Evolutionary conservation across 345 rosid species (phyloP).

Genomic region (Eucalyptus sp.): DNA sequence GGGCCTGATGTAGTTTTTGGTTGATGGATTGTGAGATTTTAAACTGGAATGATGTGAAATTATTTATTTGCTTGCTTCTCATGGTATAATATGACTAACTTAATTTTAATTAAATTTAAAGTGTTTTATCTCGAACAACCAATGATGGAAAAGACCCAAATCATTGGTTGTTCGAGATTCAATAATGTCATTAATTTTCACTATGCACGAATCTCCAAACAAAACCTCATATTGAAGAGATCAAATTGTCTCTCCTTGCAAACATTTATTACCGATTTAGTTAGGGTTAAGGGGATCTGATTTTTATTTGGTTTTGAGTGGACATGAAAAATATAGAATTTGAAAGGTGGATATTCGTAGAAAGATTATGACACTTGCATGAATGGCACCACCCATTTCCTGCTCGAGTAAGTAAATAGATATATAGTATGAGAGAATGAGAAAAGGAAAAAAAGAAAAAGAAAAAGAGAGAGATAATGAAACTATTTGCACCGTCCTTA

Average conservation of each 20-base stretch:
- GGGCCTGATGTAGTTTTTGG: not conserved
- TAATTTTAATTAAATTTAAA: not conserved
- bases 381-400: not conserved
- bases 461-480: not conserved
- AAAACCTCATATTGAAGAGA: not conserved
- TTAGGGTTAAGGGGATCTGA: not conserved
- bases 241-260: not conserved
- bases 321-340: not conserved
- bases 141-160: not conserved
- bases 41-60: not conserved
- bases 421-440: not conserved
- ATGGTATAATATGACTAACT: not conserved
- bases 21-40: not conserved
- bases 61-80: not conserved
- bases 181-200: too few species aligned
- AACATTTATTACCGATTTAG: not conserved
- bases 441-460: not conserved
- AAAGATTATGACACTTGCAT: not conserved
- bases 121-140: not conserved
- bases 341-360: not conserved
- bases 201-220: not conserved
- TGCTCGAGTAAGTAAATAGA: not conserved
- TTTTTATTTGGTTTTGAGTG: not conserved
- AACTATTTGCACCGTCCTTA: not conserved
- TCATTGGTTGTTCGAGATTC: not conserved